Evolutionary conservation across 2,329 filamentous ascomycete genomes (phyloP), one percentile per base, ranked within the genome.

Genomic region (Westerdykella aurantiaca): DNA sequence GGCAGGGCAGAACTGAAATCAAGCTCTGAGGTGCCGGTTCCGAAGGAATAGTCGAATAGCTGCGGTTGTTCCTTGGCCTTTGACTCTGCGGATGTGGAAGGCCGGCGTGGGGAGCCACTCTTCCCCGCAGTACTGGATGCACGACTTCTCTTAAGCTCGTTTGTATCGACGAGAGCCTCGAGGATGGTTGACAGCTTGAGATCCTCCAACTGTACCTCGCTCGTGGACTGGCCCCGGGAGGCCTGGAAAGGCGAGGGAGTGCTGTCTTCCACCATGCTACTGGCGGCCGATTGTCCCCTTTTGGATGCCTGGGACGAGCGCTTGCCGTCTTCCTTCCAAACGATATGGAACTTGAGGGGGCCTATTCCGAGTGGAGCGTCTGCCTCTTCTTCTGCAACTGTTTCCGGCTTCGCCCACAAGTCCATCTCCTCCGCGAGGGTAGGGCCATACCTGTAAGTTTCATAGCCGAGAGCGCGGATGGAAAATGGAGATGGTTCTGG

Each of bases 381-480:
- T 11, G 75, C 68, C 2, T 74, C 72, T 4, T 69, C 67, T 17
- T 57, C 52, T 29, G 45, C 40, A 12, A 29, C 25, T 11, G 46
- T 39, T 21, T 58, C 50, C 3, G 54, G 47, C 23, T 51, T 53
- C 12, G 48, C 71, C 4, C 56, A 16, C 38, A 64, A 54, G 38
- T 60, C 57, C n/a, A 57, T 44, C 11, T 53, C 53, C 42, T 47
- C 50, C 31, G 44, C 49, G 12, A 63, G 44, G 34, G 58, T 50
- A 53, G 56, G 63, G 50, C 50, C 68, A 48, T 64, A 60, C 31
- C 66, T 61, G 43, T 78, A 77, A 12, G 78, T 74, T 43, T 81
- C 78, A 50, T 80, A 81, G 2, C 75, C 75, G 43, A 79, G 61
- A 46, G 73, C 61, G 48, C 72, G 59, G 52, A 76, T 53, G 42